phyloP scores from a whole-genome alignment of 2,329 filamentous ascomycete species.

The Fusarium verticillioides region DNA sequence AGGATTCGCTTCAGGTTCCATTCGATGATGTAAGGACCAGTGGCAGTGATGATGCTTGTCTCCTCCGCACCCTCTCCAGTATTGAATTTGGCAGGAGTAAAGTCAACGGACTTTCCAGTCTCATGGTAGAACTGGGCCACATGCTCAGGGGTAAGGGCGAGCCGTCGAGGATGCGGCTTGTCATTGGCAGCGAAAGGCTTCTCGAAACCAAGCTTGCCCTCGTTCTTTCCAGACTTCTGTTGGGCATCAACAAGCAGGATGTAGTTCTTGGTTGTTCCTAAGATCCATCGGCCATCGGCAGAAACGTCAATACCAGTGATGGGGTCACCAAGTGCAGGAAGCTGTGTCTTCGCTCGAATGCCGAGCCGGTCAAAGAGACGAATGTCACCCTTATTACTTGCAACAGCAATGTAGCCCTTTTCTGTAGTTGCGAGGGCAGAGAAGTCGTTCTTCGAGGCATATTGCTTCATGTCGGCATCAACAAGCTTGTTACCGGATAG shows the following conservation, averaged over 20 bases:
- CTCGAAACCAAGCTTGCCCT: constrained; percentile 98
- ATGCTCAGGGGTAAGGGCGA: constrained; percentile 89
- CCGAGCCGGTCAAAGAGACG: constrained; percentile 95
- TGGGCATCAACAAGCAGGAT: constrained; percentile 91
- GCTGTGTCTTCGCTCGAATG: constrained; percentile 96
- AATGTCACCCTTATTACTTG: constrained; percentile 97
- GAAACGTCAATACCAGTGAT: constrained; percentile 96
- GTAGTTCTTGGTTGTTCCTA: constrained; percentile 94
- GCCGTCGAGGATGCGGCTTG: constrained; percentile 91
- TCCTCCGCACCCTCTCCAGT: constrained; percentile 83
- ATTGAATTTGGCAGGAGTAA: constrained; percentile 95
- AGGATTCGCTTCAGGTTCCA: constrained; percentile 95
- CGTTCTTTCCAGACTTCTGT: constrained; percentile 94
- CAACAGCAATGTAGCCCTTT: constrained; percentile 95
- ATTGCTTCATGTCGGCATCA: constrained; percentile 93
- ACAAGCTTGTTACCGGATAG: constrained; percentile 92
- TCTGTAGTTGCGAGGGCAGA: constrained; percentile 94
- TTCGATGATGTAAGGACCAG: constrained; percentile 95
- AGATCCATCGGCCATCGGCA: constrained; percentile 93
- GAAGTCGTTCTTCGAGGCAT: constrained; percentile 96
- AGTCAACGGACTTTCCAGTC: constrained; percentile 85
- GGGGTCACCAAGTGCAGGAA: constrained; percentile 92
- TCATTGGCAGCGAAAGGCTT: constrained; percentile 90
- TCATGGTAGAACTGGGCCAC: constrained; percentile 98
- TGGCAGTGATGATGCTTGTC: constrained; percentile 96